Evolutionary conservation across 495 filamentous ascomycete genomes (phyloP).

Genomic region (Lepraria neglecta): DNA sequence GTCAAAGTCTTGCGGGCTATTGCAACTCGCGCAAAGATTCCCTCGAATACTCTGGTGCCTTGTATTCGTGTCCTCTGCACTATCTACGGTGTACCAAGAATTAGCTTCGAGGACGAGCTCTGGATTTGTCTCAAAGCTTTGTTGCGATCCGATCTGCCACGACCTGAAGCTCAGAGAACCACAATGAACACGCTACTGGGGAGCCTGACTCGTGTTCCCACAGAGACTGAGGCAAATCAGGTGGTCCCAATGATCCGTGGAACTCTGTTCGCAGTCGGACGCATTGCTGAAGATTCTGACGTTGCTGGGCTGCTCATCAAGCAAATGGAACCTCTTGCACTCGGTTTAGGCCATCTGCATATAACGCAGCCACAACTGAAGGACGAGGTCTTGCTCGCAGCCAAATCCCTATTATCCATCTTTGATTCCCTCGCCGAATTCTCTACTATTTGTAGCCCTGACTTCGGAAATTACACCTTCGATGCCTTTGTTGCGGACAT

Average conservation of each 20-base stretch:
- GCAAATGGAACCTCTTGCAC: not conserved
- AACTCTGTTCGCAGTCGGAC: slow-evolving; percentile 8
- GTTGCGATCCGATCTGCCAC: slow-evolving; percentile 7
- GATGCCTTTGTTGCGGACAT: slow-evolving; percentile 7
- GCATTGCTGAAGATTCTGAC: slow-evolving; percentile 1
- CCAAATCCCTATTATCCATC: slow-evolving; percentile 7
- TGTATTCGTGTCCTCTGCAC: slow-evolving; percentile 77
- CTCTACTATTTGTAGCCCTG: slow-evolving; percentile 11
- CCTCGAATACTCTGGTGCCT: slow-evolving; percentile 55
- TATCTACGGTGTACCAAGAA: slow-evolving; percentile 51
- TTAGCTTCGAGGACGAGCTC: slow-evolving; percentile 9
- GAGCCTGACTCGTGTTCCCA: not conserved
- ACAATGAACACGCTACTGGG: slow-evolving; percentile 11
- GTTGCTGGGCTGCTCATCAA: not conserved
- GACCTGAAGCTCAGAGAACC: not conserved
- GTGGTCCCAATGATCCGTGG: slow-evolving; percentile 4
- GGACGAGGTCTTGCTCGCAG: not conserved
- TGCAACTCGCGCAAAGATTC: slow-evolving; percentile 71
- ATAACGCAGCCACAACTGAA: not conserved
- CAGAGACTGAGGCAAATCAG: not conserved
- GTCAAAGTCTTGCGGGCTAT: slow-evolving; percentile 73
- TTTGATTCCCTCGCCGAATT: slow-evolving; percentile 11
- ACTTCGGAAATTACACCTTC: slow-evolving; percentile 11
- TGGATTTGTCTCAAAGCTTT: slow-evolving; percentile 6
- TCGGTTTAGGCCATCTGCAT: slow-evolving; percentile 2